Percentiles rank a stretch among this genome's conserved stretches.
Evolutionary conservation across 2,329 filamentous ascomycete species (phyloP).

Genomic region (Kalmusia sp.): DNA sequence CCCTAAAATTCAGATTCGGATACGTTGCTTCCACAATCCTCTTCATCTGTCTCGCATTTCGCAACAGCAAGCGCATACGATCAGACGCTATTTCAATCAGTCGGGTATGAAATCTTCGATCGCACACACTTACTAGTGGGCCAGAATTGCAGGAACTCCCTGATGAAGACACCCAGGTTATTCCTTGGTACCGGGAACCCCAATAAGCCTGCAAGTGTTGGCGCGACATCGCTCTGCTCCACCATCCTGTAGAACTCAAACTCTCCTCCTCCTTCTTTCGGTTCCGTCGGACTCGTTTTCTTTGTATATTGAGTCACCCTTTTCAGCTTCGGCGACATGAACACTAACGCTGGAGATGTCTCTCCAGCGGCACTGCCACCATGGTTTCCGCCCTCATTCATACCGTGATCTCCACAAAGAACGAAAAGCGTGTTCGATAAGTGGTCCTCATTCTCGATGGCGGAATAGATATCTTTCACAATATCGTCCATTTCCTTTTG

Average conservation of each 20-base stretch:
- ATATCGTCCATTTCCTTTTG: conserved; percentile 93
- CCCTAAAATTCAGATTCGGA: conserved; percentile 59
- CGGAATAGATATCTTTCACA: conserved; percentile 75
- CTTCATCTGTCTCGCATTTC: conserved; percentile 83
- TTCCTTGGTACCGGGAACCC: conserved; percentile 90
- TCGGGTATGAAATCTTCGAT: not conserved
- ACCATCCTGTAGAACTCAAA: conserved; percentile 85
- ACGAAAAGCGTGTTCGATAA: conserved; percentile 82
- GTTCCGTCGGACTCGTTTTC: conserved; percentile 61
- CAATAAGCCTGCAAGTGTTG: conserved; percentile 84
- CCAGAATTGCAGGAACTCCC: conserved; percentile 82
- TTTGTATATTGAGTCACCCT: conserved; percentile 52
- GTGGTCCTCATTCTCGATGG: conserved; percentile 74
- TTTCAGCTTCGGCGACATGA: conserved; percentile 84
- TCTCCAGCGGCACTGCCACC: conserved; percentile 93
- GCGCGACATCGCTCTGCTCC: conserved; percentile 94
- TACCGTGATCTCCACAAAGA: conserved; percentile 94
- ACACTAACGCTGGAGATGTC: conserved; percentile 90
- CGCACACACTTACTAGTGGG: conserved; percentile 64
- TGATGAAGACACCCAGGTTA: conserved; percentile 85
- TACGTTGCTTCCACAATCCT: conserved; percentile 79
- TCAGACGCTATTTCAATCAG: conserved; percentile 53
- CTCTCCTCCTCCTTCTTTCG: conserved; percentile 60
- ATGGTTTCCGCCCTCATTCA: conserved; percentile 98
- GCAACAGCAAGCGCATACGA: conserved; percentile 71